These are phyloP conservation scores for Tanacetum coccineum DNA, from an alignment of 129 eudicot species.

Conservation along the genomic window DNA sequence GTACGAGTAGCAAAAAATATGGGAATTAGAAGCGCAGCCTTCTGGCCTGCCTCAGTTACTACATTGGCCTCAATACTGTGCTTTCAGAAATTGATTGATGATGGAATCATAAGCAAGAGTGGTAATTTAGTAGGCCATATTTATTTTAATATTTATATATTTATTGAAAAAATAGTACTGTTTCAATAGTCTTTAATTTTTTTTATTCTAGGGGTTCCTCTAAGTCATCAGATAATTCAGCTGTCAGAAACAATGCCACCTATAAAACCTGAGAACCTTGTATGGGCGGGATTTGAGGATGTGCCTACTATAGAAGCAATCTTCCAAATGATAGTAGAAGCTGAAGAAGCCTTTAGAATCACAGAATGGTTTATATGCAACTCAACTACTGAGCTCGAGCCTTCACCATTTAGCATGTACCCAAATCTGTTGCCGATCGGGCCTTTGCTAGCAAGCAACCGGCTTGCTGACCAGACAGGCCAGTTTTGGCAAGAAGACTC, in stretches of 20 bases:
- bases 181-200: not conserved
- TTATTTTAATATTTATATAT: no score
- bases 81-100: no score
- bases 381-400: constrained; percentile 42
- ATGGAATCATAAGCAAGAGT: no score
- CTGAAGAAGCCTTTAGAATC: constrained; percentile 10
- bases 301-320: not conserved
- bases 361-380: constrained; percentile 45
- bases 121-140: no score
- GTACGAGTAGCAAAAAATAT: no score
- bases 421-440: constrained; percentile 43
- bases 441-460: constrained; percentile 48
- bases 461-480: constrained; percentile 37
- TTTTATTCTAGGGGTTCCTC: constrained; percentile 34
- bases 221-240: constrained; percentile 31
- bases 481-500: constrained; percentile 56
- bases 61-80: no score
- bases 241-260: constrained; percentile 47
- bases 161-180: no score
- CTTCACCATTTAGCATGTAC: constrained; percentile 26
- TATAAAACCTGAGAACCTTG: constrained; percentile 28
- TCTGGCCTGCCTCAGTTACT: no score
- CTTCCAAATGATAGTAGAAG: constrained; percentile 2
- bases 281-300: constrained; percentile 38
- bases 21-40: no score